Conservation (phyloP, 2,329 filamentous ascomycete genomes). For the Colletotrichum cordylinicola region DNA sequence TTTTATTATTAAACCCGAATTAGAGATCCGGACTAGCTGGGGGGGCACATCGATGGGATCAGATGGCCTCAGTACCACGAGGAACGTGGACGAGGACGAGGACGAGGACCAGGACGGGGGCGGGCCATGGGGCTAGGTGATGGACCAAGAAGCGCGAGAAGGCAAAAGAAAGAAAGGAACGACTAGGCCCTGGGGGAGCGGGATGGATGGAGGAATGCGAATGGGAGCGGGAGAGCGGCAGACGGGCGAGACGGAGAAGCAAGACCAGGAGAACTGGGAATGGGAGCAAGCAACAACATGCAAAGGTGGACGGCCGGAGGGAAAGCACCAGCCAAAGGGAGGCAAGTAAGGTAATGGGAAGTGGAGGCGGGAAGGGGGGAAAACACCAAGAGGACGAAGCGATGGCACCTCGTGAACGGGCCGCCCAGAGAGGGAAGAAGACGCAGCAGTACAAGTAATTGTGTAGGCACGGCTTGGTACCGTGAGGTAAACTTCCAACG, state of each 20-base stretch:
- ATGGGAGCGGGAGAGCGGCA: background rate
- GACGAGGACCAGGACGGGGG: background rate
- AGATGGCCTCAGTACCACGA: conserved; percentile 23
- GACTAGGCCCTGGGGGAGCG: background rate
- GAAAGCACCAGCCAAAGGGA: conserved; percentile 23
- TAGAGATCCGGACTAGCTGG: conserved; percentile 22
- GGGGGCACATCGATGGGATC: conserved; percentile 21
- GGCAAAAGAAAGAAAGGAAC: background rate
- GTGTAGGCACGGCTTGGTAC: background rate
- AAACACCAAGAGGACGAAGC: conserved; percentile 22
- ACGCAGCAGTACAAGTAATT: background rate
- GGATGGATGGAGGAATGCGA: conserved; percentile 21
- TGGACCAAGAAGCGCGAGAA: conserved; percentile 1
- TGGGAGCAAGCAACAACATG: conserved; percentile 27
- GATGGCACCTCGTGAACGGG: conserved; percentile 13
- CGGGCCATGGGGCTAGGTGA: background rate
- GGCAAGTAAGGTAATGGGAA: conserved; percentile 4
- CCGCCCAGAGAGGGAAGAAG: conserved; percentile 3
- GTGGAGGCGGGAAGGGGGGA: conserved; percentile 16
- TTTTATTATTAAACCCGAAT: conserved; percentile 36
- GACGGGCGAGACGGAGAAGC: background rate
- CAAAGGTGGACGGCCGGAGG: conserved; percentile 17
- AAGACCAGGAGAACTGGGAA: conserved; percentile 26
- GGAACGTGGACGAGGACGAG: conserved; percentile 25
- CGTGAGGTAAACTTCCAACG: conserved; percentile 13